Percentiles rank a stretch among this genome's conserved stretches.
These are phyloP conservation scores for Annona cherimola DNA, from an alignment of 164 flowering plant species.

Conservation along the genomic window DNA sequence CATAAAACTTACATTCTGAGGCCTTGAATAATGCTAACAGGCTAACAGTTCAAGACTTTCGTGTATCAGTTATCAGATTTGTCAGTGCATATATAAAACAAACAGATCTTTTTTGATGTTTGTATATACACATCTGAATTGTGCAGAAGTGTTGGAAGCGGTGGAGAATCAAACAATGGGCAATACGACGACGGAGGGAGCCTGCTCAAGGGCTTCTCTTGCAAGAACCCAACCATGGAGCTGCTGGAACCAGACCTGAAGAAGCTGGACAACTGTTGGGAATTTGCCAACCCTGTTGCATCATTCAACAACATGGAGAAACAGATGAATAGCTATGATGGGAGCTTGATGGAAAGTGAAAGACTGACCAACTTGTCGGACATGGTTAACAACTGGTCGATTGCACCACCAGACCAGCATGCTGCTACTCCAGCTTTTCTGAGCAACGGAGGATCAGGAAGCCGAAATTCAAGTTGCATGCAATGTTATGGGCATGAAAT, in stretches of 20 bases:
- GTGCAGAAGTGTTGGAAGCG: constrained; percentile 35
- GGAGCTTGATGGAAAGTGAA: constrained; percentile 23
- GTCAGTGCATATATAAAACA: too few species aligned
- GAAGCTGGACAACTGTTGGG: constrained; percentile 45
- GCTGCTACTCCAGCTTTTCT: constrained; percentile 12
- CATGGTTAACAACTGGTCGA: constrained; percentile 50
- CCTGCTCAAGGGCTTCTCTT: constrained; percentile 35
- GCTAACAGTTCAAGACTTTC: background rate
- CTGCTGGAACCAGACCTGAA: constrained; percentile 50
- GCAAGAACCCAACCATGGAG: constrained; percentile 29
- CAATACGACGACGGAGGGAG: constrained; percentile 38
- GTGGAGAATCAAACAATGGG: constrained; percentile 28
- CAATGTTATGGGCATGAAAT: constrained; percentile 29
- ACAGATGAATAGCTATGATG: constrained; percentile 19
- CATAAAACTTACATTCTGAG: background rate
- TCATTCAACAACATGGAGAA: constrained; percentile 26
- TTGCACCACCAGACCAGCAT: constrained; percentile 49
- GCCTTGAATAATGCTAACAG: background rate
- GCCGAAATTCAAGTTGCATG: constrained; percentile 11
- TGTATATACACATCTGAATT: background rate
- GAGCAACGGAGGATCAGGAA: constrained; percentile 2
- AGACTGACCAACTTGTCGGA: constrained; percentile 33
- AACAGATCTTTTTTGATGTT: too few species aligned
- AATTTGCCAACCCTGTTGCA: constrained; percentile 24
- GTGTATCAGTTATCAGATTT: background rate